Conservation (phyloP, 106 monocot genomes). For the Xerophyta viscosa region DNA sequence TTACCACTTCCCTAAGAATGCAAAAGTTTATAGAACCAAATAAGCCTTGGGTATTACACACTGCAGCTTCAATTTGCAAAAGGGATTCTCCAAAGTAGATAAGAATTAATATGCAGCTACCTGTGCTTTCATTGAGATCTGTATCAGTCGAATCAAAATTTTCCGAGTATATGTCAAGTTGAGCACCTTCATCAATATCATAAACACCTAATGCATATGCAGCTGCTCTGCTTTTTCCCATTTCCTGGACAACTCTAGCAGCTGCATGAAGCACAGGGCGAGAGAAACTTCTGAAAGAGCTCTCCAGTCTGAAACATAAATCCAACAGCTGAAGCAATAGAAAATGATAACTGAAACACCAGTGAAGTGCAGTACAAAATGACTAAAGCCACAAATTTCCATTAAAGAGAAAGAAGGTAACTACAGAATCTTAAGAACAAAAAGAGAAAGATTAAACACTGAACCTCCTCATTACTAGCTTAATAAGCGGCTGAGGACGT, state of each 20-base stretch:
- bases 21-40: too few species aligned
- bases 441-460: neutral
- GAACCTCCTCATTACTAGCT: slow-evolving; percentile 98
- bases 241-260: slow-evolving; percentile 93
- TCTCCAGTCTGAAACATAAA: slow-evolving; percentile 55
- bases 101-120: too few species aligned
- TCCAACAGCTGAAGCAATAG: neutral
- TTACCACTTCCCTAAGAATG: too few species aligned
- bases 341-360: neutral
- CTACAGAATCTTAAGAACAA: too few species aligned
- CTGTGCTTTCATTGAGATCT: slow-evolving; percentile 55
- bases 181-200: slow-evolving; percentile 71
- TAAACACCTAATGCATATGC: slow-evolving; percentile 84
- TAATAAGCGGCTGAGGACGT: slow-evolving; percentile 90
- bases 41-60: too few species aligned
- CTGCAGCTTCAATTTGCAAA: too few species aligned
- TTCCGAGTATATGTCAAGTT: slow-evolving; percentile 61
- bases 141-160: slow-evolving; percentile 56
- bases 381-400: too few species aligned
- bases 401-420: too few species aligned
- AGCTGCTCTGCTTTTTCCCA: slow-evolving; percentile 98
- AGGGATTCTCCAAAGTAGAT: too few species aligned
- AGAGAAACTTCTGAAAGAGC: slow-evolving; percentile 95
- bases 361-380: too few species aligned
- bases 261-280: slow-evolving; percentile 97